A percentile compares a stretch with the other conserved stretches of the same genome.
Evolutionary conservation across 768 basidiomycete species (phyloP).

Genomic region (Suillus subaureus): DNA sequence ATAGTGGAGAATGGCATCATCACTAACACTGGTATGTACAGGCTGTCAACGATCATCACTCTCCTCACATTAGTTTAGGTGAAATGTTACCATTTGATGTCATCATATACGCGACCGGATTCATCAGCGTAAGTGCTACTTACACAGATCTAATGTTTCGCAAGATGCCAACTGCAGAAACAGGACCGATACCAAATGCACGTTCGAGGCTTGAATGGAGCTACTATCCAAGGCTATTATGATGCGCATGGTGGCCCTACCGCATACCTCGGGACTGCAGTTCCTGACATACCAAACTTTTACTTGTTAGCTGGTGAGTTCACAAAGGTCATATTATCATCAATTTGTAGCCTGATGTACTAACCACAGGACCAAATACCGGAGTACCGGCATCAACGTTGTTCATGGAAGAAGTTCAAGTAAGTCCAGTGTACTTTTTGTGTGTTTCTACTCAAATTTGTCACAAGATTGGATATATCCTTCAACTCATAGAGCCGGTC

Average conservation of each 20-base stretch:
- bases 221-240: slow-evolving; percentile 30
- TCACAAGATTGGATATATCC: slow-evolving; percentile 26
- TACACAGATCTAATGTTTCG: background rate
- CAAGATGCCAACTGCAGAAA: background rate
- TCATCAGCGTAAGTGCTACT: too few species aligned
- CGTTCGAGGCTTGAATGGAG: slow-evolving; percentile 26
- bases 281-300: slow-evolving; percentile 40
- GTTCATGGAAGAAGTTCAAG: slow-evolving; percentile 32
- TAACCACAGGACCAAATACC: slow-evolving; percentile 27
- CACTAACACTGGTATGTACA: too few species aligned
- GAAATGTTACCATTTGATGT: too few species aligned
- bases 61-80: too few species aligned
- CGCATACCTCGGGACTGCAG: slow-evolving; percentile 33
- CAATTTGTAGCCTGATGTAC: background rate
- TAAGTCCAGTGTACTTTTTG: slow-evolving; percentile 5
- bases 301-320: slow-evolving; percentile 32
- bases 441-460: background rate
- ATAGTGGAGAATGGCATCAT: too few species aligned
- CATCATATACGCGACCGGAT: too few species aligned
- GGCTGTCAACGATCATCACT: too few species aligned
- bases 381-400: slow-evolving; percentile 23
- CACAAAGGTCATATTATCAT: background rate
- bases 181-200: slow-evolving; percentile 24
- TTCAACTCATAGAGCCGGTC: slow-evolving; percentile 33
- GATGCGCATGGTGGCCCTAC: slow-evolving; percentile 32